Base-by-base conservation (phyloP, 2,329 filamentous ascomycete species). In the Scedosporium dehoogii region DNA sequence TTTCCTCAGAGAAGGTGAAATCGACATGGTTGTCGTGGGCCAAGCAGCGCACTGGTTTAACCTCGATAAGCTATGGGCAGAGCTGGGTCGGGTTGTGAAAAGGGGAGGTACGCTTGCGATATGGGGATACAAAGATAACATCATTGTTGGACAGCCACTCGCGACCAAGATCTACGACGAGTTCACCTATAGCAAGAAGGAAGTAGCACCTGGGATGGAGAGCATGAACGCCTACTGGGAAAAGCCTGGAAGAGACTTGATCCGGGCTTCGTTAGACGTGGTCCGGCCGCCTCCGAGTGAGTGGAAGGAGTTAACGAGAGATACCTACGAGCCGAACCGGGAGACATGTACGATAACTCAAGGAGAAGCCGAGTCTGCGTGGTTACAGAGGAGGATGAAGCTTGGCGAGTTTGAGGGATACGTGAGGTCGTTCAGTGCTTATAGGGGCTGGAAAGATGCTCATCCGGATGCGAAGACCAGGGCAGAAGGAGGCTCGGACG, bases 41-140 rank as follows among this genome's bases (percentile, higher is more conserved):
- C 85, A 88, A 68, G 79, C 85, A 6, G 84, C 85, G 48, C 86
- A 89, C 69, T 89, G 85, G 85, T 89, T 89, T 70, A 78, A 87
- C 69, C 84, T 82, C 68, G 48, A 65, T 6, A 75, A 73, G 46
- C 76, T 81, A 3, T 88, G 83, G 81, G 77, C 77, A 0, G 80
- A 83, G 67, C 69, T 88, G 63, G 73, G 73, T 9, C 76, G 83
- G 12, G 78, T 85, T 6, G 72, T 87, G 48, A 76, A 80, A 58
- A 70, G 71, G 1, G 81, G 81, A 14, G 85, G 84, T 16, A 83
- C 82, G 0, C 67, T 88, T n/a, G 84, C 84, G 0, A 85, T 86
- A 69, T 87, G 81, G 82, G 85, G 84, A 1, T 88, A 88, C 71
- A 85, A 83, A 68, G 85, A 88, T 71, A 84, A 82, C 68, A 75